Evolutionary conservation across 495 filamentous ascomycete species (phyloP).

Genomic region (Thermothielavioides terrestris): DNA sequence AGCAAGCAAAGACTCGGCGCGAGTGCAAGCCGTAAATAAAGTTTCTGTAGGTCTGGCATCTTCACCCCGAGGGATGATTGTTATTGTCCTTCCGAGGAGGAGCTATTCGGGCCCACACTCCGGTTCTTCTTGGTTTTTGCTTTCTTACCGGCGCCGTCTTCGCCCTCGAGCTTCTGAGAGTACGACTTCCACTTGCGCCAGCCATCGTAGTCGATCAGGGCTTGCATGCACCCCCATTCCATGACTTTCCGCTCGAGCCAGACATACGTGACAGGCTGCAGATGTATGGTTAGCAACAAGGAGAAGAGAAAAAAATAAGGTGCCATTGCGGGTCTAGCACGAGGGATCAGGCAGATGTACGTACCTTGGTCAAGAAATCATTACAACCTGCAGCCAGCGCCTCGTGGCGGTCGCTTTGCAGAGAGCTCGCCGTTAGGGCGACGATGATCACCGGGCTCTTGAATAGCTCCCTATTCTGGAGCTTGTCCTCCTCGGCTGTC

Average conservation of each 20-base stretch:
- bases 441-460: conserved; percentile 97
- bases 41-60: too few relatives aligned
- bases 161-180: conserved; percentile 32
- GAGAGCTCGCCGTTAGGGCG: conserved; percentile 81
- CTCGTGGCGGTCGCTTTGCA: conserved; percentile 92
- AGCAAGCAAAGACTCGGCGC: too few relatives aligned
- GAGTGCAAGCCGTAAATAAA: too few relatives aligned
- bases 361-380: conserved; percentile 96
- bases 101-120: conserved; percentile 1
- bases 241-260: conserved; percentile 97
- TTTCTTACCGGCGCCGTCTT: conserved; percentile 24
- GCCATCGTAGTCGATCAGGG: conserved; percentile 95
- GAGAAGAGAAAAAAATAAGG: conserved; percentile 1
- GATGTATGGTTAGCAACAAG: background rate
- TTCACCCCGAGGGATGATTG: too few relatives aligned
- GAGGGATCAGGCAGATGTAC: too few relatives aligned
- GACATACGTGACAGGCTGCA: conserved; percentile 88
- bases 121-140: conserved; percentile 34
- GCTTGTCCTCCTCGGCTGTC: conserved; percentile 52
- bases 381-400: conserved; percentile 94
- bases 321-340: too few relatives aligned
- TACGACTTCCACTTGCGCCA: conserved; percentile 97
- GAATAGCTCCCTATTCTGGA: conserved; percentile 67
- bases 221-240: conserved; percentile 99
- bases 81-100: background rate